phyloP scores from a whole-genome alignment of 2,329 filamentous ascomycete genomes.

The Fusarium aywerte region DNA sequence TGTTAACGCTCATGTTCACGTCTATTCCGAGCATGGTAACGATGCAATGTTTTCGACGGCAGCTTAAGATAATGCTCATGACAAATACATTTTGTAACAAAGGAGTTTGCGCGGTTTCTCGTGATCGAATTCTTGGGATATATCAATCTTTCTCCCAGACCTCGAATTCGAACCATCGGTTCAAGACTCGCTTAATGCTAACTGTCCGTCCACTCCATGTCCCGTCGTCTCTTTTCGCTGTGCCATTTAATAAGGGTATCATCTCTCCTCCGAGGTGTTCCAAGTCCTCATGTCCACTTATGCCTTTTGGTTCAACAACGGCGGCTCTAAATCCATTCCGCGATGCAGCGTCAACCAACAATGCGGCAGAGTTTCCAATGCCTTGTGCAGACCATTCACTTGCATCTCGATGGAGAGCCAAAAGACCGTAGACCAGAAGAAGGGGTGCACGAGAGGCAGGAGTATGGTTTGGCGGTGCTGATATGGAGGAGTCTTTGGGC shows the following conservation, averaged over 20 bases:
- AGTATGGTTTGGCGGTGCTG: constrained; percentile 51
- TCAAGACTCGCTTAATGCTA: constrained; percentile 65
- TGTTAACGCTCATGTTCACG: constrained; percentile 18
- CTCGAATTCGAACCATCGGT: constrained; percentile 69
- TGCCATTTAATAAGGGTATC: constrained; percentile 71
- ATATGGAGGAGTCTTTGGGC: constrained; percentile 50
- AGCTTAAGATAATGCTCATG: neutral
- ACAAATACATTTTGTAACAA: neutral
- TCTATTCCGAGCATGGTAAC: constrained; percentile 13
- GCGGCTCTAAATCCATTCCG: constrained; percentile 57
- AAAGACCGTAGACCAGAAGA: constrained; percentile 72
- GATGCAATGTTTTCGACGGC: constrained; percentile 9
- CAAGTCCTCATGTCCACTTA: constrained; percentile 46
- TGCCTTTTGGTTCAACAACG: constrained; percentile 58
- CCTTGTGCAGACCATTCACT: constrained; percentile 82
- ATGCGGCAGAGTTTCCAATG: constrained; percentile 69
- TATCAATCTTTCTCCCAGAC: constrained; percentile 4
- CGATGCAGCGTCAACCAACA: constrained; percentile 69
- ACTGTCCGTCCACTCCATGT: constrained; percentile 69
- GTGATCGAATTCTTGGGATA: neutral
- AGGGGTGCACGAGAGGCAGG: constrained; percentile 49
- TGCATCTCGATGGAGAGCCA: constrained; percentile 73
- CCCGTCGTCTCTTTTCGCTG: constrained; percentile 61
- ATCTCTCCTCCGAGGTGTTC: constrained; percentile 59
- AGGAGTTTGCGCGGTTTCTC: neutral